Conservation (phyloP, 495 filamentous ascomycete genomes). For the Corynascus novoguineensis region DNA sequence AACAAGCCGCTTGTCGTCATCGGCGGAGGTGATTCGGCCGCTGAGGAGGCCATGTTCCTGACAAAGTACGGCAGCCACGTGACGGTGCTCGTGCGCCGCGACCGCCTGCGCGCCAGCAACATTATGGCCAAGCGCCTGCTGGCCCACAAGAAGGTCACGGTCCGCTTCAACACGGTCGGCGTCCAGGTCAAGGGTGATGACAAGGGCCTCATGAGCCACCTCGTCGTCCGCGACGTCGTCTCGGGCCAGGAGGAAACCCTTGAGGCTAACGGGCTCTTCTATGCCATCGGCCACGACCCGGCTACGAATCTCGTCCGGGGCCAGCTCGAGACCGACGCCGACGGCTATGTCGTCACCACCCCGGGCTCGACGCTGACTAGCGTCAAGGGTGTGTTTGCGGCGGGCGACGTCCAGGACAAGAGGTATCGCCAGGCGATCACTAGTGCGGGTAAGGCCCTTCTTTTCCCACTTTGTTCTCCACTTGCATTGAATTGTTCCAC, state of each 20-base stretch:
- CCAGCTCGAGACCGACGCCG: constrained; percentile 77
- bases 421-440: constrained; percentile 96
- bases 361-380: constrained; percentile 85
- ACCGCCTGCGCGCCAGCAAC: constrained; percentile 77
- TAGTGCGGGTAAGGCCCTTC: constrained; percentile 75
- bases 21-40: constrained; percentile 92
- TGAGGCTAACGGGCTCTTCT: constrained; percentile 90
- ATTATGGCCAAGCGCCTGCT: constrained; percentile 86
- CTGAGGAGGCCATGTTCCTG: constrained; percentile 95
- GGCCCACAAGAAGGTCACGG: constrained; percentile 78
- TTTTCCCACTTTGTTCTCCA: neutral
- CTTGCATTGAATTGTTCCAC: too few species aligned
- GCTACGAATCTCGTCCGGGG: constrained; percentile 82
- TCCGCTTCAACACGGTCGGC: constrained; percentile 77
- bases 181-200: constrained; percentile 78
- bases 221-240: constrained; percentile 72
- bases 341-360: constrained; percentile 82
- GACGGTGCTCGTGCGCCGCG: constrained; percentile 83
- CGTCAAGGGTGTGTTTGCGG: constrained; percentile 89
- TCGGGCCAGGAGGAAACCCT: constrained; percentile 74
- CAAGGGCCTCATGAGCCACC: constrained; percentile 77
- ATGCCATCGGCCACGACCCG: constrained; percentile 95
- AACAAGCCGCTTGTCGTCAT: constrained; percentile 95
- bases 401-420: constrained; percentile 98
- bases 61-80: constrained; percentile 96